Conservation (phyloP, 208 protist genomes). For the Angomonas ambiguus region DNA sequence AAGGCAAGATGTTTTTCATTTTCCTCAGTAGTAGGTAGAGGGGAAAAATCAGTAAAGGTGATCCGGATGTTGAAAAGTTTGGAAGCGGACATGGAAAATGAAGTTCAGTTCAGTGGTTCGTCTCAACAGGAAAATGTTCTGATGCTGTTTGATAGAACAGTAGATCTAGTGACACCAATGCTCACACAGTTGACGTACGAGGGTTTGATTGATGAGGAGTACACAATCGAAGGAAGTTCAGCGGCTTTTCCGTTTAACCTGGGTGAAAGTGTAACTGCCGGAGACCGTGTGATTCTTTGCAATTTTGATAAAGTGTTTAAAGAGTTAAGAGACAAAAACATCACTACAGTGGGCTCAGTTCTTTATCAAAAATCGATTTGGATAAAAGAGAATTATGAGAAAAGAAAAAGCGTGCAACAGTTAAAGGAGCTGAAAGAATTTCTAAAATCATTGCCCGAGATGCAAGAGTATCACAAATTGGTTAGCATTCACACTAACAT, state of each 20-base stretch:
- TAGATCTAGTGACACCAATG: conserved; percentile 80
- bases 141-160: conserved; percentile 72
- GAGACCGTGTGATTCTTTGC: conserved; percentile 31
- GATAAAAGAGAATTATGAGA: conserved; percentile 86
- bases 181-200: conserved; percentile 90
- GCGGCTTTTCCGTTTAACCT: conserved; percentile 69
- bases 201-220: conserved; percentile 85
- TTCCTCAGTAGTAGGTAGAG: conserved; percentile 53
- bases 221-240: conserved; percentile 50
- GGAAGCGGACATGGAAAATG: conserved; percentile 61
- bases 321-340: conserved; percentile 78
- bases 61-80: conserved; percentile 59
- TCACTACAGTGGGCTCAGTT: conserved; percentile 55
- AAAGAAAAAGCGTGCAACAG: conserved; percentile 76
- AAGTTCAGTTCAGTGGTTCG: conserved; percentile 43
- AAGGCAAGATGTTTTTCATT: conserved; percentile 58
- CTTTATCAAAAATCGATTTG: conserved; percentile 82
- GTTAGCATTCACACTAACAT: conserved; percentile 78
- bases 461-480: conserved; percentile 80
- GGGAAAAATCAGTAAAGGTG: conserved; percentile 49
- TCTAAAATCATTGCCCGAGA: conserved; percentile 78
- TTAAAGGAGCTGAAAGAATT: conserved; percentile 87
- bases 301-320: conserved; percentile 66
- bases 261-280: conserved; percentile 34
- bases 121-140: conserved; percentile 60